A percentile compares a stretch with the other conserved stretches of the same genome.
phyloP scores from a whole-genome alignment of 768 basidiomycete genomes.

The Suillus variegatus region DNA sequence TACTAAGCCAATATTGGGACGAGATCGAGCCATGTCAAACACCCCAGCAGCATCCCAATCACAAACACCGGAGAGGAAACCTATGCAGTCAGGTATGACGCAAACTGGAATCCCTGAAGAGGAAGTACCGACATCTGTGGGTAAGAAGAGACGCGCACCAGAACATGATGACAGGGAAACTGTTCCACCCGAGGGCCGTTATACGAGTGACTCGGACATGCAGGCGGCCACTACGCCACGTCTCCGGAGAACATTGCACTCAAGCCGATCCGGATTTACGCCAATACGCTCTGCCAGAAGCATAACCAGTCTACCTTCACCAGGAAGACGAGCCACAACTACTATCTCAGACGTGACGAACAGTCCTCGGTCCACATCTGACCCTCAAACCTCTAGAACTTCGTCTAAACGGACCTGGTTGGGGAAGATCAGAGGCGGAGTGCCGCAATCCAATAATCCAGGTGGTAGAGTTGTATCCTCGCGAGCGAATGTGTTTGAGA shows the following conservation, averaged over 20 bases:
- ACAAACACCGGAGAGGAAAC: conserved; percentile 53
- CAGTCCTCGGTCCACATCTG: conserved; percentile 46
- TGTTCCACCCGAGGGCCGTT: conserved; percentile 68
- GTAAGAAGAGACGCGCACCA: conserved; percentile 74
- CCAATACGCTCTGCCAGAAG: conserved; percentile 55
- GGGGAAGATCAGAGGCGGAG: conserved; percentile 61
- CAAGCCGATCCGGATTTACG: conserved; percentile 68
- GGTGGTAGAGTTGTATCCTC: conserved; percentile 1
- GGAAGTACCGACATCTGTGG: conserved; percentile 43
- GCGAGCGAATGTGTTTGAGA: conserved; percentile 19
- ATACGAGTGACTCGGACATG: conserved; percentile 37
- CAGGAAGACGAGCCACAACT: conserved; percentile 46
- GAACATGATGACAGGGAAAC: conserved; percentile 71
- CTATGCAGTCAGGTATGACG: conserved; percentile 18
- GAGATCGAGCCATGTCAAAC: conserved; percentile 37
- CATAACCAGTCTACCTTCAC: conserved; percentile 40
- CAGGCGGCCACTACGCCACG: conserved; percentile 55
- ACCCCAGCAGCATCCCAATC: conserved; percentile 45
- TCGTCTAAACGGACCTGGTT: conserved; percentile 66
- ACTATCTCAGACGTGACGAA: conserved; percentile 66
- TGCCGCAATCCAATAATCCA: conserved; percentile 16
- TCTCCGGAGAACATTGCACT: conserved; percentile 57
- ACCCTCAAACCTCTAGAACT: conserved; percentile 34
- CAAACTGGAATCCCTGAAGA: conserved; percentile 52
- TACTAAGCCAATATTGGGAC: conserved; percentile 15